phyloP scores from a whole-genome alignment of 1,139 yeast species.

The Scheffersomyces insectosa region DNA sequence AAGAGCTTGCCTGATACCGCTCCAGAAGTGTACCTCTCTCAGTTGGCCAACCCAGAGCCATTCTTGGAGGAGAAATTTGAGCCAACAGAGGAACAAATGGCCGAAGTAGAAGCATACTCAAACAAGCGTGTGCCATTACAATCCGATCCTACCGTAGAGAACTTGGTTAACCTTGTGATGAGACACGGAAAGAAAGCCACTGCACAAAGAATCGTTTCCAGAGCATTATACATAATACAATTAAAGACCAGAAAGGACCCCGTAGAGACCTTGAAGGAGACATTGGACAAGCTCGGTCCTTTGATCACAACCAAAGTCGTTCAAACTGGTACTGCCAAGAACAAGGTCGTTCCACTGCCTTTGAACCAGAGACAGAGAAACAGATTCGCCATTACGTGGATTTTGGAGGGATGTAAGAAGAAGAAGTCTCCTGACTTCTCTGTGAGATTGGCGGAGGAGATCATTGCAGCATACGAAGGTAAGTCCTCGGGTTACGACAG shows the following conservation, averaged over 20 bases:
- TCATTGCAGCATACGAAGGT: slow-evolving; percentile 74
- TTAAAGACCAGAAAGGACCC: slow-evolving; percentile 76
- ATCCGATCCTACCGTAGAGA: slow-evolving; percentile 70
- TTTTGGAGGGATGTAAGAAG: slow-evolving; percentile 77
- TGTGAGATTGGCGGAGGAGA: slow-evolving; percentile 89
- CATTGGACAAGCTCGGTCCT: slow-evolving; percentile 84
- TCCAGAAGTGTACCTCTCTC: slow-evolving; percentile 46
- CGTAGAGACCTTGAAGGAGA: slow-evolving; percentile 66
- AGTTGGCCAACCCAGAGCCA: slow-evolving; percentile 36
- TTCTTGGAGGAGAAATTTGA: slow-evolving; percentile 43
- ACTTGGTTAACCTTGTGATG: slow-evolving; percentile 87
- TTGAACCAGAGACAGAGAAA: slow-evolving; percentile 78
- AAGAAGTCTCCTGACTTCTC: slow-evolving; percentile 80
- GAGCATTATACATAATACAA: slow-evolving; percentile 80
- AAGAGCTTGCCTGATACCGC: slow-evolving; percentile 34
- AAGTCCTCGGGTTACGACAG: slow-evolving; percentile 83
- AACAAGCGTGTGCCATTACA: slow-evolving; percentile 60
- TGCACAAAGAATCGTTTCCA: slow-evolving; percentile 72
- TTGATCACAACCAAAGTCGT: slow-evolving; percentile 74
- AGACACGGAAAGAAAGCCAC: slow-evolving; percentile 84
- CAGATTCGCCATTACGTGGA: slow-evolving; percentile 88
- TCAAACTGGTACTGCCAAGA: slow-evolving; percentile 85
- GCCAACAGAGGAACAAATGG: slow-evolving; percentile 63
- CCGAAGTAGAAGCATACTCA: slow-evolving; percentile 51
- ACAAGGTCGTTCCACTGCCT: slow-evolving; percentile 79